Conservation (phyloP, 257 asterid species). For the Solanum lycopersicoides region DNA sequence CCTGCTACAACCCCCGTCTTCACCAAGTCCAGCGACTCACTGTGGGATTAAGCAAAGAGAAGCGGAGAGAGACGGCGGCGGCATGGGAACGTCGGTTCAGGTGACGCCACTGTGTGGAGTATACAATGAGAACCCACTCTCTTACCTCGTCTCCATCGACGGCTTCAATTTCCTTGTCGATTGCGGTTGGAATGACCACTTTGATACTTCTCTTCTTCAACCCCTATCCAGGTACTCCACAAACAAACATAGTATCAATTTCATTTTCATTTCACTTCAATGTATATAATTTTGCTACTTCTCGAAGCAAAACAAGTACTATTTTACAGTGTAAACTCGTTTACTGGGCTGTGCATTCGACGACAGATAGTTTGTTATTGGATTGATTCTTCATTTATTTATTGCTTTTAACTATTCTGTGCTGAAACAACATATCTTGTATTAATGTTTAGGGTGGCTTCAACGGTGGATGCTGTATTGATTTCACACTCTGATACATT, state of each 20-base stretch:
- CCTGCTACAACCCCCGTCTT: not conserved
- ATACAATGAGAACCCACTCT: constrained; percentile 84
- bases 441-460: constrained; percentile 68
- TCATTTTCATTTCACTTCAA: not conserved
- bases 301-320: not conserved
- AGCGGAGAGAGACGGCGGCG: not conserved
- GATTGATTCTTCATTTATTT: not conserved
- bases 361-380: not conserved
- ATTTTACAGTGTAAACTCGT: not conserved
- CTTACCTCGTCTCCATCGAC: constrained; percentile 81
- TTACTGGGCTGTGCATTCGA: not conserved
- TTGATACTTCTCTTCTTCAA: constrained; percentile 77
- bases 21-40: not conserved
- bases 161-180: constrained; percentile 86
- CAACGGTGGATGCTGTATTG: constrained; percentile 88
- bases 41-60: not conserved
- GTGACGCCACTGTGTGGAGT: constrained; percentile 95
- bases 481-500: constrained; percentile 92
- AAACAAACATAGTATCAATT: not conserved
- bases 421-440: constrained; percentile 6
- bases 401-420: not conserved
- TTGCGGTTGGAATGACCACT: constrained; percentile 99
- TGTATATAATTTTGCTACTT: not conserved
- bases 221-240: constrained; percentile 72
- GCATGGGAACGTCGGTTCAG: constrained; percentile 96